Conservation (phyloP, 2,329 filamentous ascomycete species). For the Parastagonospora nodorum region DNA sequence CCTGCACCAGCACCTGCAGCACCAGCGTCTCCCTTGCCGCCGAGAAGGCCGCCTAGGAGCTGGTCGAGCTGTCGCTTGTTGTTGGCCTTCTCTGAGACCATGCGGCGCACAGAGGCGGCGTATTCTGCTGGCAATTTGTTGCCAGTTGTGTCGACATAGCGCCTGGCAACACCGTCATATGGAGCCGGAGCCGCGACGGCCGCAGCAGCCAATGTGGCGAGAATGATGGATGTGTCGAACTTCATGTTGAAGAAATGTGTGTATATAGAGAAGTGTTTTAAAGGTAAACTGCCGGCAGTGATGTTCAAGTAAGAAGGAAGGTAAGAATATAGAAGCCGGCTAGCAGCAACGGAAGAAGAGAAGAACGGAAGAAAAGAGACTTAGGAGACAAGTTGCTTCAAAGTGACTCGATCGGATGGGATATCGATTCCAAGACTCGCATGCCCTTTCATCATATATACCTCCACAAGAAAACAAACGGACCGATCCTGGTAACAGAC, state of each 20-base stretch:
- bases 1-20: slow-evolving; percentile 16
- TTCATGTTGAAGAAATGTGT: slow-evolving; percentile 28
- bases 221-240: slow-evolving; percentile 31
- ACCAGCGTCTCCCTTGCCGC: slow-evolving; percentile 5
- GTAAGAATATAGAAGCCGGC: slow-evolving; percentile 22
- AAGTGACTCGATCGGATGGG: background rate
- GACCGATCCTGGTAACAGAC: slow-evolving; percentile 15
- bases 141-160: slow-evolving; percentile 28
- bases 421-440: background rate
- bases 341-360: slow-evolving; percentile 29
- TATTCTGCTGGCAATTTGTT: slow-evolving; percentile 30
- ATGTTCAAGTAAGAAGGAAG: slow-evolving; percentile 7
- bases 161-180: slow-evolving; percentile 22
- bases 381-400: slow-evolving; percentile 6
- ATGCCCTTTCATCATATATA: slow-evolving; percentile 11
- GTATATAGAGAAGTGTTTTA: slow-evolving; percentile 2
- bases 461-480: slow-evolving; percentile 1
- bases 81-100: slow-evolving; percentile 25
- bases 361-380: slow-evolving; percentile 12
- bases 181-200: slow-evolving; percentile 33
- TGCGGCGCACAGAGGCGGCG: slow-evolving; percentile 23
- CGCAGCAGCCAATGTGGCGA: slow-evolving; percentile 32
- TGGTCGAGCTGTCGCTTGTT: slow-evolving; percentile 36
- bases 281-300: slow-evolving; percentile 35
- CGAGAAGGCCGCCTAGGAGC: slow-evolving; percentile 24